A percentile compares a stretch with the other conserved stretches of the same genome.
Conservation (phyloP, 129 eudicot species). For the Flaveria ramosissima region DNA sequence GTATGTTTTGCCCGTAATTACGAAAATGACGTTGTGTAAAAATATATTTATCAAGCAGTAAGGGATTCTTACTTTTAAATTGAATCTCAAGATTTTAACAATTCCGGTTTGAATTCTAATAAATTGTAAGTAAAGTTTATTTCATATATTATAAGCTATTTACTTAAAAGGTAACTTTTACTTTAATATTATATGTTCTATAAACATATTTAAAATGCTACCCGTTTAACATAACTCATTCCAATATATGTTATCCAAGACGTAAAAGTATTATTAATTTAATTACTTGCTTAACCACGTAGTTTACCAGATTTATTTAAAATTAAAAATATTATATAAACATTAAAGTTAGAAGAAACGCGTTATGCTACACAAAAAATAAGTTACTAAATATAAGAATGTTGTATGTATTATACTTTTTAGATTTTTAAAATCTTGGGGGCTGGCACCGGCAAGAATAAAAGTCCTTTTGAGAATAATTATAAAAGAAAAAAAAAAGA, state of each 20-base stretch:
- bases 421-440: slow-evolving; percentile 5
- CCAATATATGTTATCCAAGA: not conserved
- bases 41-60: too few species aligned
- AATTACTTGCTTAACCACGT: not conserved
- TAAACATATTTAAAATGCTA: too few species aligned
- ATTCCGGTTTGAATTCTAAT: too few species aligned
- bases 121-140: too few species aligned
- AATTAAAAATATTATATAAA: not conserved
- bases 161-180: too few species aligned
- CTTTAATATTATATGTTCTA: too few species aligned
- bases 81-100: too few species aligned
- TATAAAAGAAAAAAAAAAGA: slow-evolving; percentile 5
- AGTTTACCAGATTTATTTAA: not conserved
- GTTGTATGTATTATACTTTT: not conserved
- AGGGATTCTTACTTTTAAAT: too few species aligned
- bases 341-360: not conserved
- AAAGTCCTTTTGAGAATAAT: slow-evolving; percentile 36
- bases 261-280: not conserved
- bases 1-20: too few species aligned
- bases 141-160: too few species aligned
- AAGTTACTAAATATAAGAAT: not conserved
- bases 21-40: too few species aligned
- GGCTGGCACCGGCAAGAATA: slow-evolving; percentile 40
- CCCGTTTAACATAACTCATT: not conserved
- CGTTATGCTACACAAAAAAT: not conserved